These are phyloP conservation scores for Sclerotinia glacialis DNA, from an alignment of 2,329 filamentous ascomycete species.

Conservation along the genomic window DNA sequence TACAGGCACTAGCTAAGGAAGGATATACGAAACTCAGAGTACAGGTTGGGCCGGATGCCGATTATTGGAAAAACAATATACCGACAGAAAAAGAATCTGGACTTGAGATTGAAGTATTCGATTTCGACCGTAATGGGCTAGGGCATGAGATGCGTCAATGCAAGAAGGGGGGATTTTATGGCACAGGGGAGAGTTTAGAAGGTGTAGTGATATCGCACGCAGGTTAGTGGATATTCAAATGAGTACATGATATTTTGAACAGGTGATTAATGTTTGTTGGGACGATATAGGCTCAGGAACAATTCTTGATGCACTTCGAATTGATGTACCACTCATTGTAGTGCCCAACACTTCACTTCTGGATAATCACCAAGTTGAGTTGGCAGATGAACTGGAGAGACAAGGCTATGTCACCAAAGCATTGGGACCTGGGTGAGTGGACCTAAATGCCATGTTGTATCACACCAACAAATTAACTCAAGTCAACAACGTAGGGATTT, in stretches of 20 bases:
- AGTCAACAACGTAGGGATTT: slow-evolving; percentile 25
- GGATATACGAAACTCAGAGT: slow-evolving; percentile 71
- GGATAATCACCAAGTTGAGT: slow-evolving; percentile 87
- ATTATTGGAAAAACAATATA: slow-evolving; percentile 46
- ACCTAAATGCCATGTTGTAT: background rate
- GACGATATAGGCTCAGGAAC: slow-evolving; percentile 71
- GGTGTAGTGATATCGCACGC: slow-evolving; percentile 88
- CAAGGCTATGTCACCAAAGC: slow-evolving; percentile 67
- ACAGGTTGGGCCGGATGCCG: slow-evolving; percentile 73
- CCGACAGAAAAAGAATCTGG: slow-evolving; percentile 33
- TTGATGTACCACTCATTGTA: slow-evolving; percentile 75
- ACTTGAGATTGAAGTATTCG: slow-evolving; percentile 59
- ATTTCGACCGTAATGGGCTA: slow-evolving; percentile 62
- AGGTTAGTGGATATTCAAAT: slow-evolving; percentile 52
- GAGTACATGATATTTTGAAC: slow-evolving; percentile 11
- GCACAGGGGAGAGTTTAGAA: slow-evolving; percentile 48
- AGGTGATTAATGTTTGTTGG: slow-evolving; percentile 11
- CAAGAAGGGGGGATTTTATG: slow-evolving; percentile 40
- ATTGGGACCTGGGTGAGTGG: slow-evolving; percentile 30
- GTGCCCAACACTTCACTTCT: slow-evolving; percentile 81
- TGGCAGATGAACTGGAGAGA: slow-evolving; percentile 71
- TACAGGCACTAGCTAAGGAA: slow-evolving; percentile 55
- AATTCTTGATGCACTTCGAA: slow-evolving; percentile 76
- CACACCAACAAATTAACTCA: slow-evolving; percentile 5
- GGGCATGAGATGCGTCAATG: slow-evolving; percentile 46